phyloP scores from a whole-genome alignment of 2,329 filamentous ascomycete genomes.

The Botryotinia calthae region DNA sequence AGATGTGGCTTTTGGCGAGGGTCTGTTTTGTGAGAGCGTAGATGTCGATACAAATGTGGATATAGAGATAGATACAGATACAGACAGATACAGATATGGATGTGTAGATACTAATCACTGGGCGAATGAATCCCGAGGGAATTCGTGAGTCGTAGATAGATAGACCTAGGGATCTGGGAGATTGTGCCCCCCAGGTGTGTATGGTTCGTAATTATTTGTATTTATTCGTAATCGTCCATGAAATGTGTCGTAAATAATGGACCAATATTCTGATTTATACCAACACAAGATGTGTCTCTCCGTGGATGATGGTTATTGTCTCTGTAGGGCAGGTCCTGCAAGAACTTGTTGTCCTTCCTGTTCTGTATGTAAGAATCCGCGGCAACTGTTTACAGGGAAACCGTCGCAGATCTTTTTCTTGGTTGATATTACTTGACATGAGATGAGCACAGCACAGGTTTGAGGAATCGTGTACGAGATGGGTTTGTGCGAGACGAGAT shows the following conservation, averaged over 20 bases:
- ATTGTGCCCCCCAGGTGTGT: too few species aligned
- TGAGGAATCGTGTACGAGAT: not conserved
- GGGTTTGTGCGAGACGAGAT: not conserved
- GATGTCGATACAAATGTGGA: not conserved
- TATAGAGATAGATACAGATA: not conserved
- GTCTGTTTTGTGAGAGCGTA: not conserved
- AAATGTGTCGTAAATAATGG: not conserved
- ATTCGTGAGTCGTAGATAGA: not conserved
- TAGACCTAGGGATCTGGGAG: not conserved
- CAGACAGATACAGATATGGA: not conserved
- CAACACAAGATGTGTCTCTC: not conserved
- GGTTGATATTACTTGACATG: not conserved
- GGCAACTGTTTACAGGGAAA: constrained; percentile 2
- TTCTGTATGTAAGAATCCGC: constrained; percentile 8
- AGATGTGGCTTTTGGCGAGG: not conserved
- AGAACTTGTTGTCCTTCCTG: constrained; percentile 3
- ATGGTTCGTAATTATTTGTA: not conserved
- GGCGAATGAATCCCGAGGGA: not conserved
- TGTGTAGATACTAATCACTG: not conserved
- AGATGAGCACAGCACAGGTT: not conserved
- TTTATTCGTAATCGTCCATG: not conserved
- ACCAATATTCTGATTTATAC: not conserved
- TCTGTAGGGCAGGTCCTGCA: not conserved
- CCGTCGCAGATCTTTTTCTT: constrained; percentile 1
- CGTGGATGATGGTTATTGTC: not conserved